Percentiles rank a stretch among this genome's conserved stretches.
phyloP scores from a whole-genome alignment of 2,329 filamentous ascomycete species.

The Aspergillus costaricaensis region DNA sequence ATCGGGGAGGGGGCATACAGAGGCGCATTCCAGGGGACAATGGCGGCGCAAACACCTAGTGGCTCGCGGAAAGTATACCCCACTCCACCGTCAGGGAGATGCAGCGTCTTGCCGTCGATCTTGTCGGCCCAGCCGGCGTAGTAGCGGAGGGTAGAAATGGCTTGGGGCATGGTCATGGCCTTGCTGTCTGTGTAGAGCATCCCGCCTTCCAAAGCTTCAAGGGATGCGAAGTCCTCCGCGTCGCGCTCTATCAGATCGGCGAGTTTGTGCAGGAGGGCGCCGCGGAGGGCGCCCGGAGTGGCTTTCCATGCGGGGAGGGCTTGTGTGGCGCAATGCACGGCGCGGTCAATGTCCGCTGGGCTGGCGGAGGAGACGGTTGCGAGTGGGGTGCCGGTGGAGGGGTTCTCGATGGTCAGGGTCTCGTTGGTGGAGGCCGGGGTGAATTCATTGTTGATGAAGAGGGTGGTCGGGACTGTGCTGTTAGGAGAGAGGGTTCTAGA shows the following conservation, averaged over 20 bases:
- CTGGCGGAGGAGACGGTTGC: slow-evolving; percentile 28
- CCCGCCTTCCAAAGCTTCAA: slow-evolving; percentile 31
- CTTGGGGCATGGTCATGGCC: slow-evolving; percentile 27
- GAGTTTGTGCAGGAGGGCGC: slow-evolving; percentile 25
- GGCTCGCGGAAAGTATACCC: slow-evolving; percentile 30
- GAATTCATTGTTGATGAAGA: slow-evolving; percentile 34
- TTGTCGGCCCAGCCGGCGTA: slow-evolving; percentile 36
- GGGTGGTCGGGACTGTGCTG: slow-evolving; percentile 27
- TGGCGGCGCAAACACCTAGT: slow-evolving; percentile 32
- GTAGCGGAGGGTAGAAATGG: slow-evolving; percentile 27
- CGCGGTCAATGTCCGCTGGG: slow-evolving; percentile 28
- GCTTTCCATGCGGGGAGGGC: slow-evolving; percentile 28
- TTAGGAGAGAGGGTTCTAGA: neutral
- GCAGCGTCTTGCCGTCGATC: slow-evolving; percentile 28
- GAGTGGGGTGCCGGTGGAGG: slow-evolving; percentile 25
- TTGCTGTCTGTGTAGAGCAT: slow-evolving; percentile 27
- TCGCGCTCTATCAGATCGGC: slow-evolving; percentile 32
- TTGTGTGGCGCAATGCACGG: slow-evolving; percentile 23
- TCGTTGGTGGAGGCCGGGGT: slow-evolving; percentile 20
- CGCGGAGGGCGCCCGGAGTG: slow-evolving; percentile 22
- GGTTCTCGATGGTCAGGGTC: slow-evolving; percentile 28
- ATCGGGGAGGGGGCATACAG: slow-evolving; percentile 20
- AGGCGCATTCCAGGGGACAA: slow-evolving; percentile 35
- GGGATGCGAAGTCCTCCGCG: slow-evolving; percentile 26
- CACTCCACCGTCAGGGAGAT: slow-evolving; percentile 24